These are phyloP conservation scores for Phytophthora rubi DNA, from an alignment of 352 stramenopile species.

Conservation along the genomic window DNA sequence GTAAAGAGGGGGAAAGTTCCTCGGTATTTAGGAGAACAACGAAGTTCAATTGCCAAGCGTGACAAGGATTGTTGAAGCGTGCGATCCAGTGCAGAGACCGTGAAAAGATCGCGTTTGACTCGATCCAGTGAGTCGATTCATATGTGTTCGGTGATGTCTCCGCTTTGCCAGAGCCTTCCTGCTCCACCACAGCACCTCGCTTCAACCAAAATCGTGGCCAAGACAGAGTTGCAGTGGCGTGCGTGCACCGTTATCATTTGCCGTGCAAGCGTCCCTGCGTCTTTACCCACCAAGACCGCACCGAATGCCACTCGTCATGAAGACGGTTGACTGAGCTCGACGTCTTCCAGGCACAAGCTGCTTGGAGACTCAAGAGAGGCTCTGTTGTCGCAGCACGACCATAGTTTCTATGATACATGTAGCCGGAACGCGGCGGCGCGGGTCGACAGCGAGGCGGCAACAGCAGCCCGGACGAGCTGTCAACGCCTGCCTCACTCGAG, in stretches of 20 bases:
- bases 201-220: slow-evolving; percentile 16
- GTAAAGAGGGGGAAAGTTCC: not conserved
- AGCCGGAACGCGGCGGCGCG: slow-evolving; percentile 8
- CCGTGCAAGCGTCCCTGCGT: slow-evolving; percentile 7
- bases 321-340: slow-evolving; percentile 16
- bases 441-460: not conserved
- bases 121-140: not conserved
- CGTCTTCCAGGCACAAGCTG: slow-evolving; percentile 17
- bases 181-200: not conserved
- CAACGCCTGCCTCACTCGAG: not conserved
- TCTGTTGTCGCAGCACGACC: slow-evolving; percentile 2
- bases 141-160: slow-evolving; percentile 24
- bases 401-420: not conserved
- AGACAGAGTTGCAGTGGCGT: slow-evolving; percentile 24
- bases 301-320: slow-evolving; percentile 14
- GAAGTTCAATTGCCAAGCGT: slow-evolving; percentile 2
- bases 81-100: slow-evolving; percentile 16
- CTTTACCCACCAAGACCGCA: slow-evolving; percentile 23
- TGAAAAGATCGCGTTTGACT: slow-evolving; percentile 24
- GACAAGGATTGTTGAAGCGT: slow-evolving; percentile 8
- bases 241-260: slow-evolving; percentile 24
- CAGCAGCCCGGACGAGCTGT: slow-evolving; percentile 13
- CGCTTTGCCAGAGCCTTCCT: slow-evolving; percentile 13
- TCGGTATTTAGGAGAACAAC: slow-evolving; percentile 17
- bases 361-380: not conserved